Evolutionary conservation across 192 early-diverging fungal genomes (phyloP).

Genomic region (Podila verticillata): DNA sequence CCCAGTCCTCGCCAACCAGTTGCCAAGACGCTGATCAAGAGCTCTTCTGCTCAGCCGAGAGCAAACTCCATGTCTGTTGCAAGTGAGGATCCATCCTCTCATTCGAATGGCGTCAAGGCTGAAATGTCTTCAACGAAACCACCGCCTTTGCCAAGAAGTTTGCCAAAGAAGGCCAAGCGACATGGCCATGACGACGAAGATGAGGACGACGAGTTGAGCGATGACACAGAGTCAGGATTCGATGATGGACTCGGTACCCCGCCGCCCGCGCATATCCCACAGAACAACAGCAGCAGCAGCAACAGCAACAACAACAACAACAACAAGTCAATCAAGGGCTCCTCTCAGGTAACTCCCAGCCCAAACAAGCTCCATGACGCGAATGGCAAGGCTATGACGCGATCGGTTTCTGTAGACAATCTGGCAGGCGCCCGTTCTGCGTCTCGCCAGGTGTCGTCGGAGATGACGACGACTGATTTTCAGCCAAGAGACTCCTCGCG

Average conservation of each 20-base stretch:
- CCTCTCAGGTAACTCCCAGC: not conserved
- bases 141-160: no score
- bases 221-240: constrained; percentile 22
- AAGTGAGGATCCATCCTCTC: no score
- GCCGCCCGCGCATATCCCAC: not conserved
- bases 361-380: not conserved
- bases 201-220: constrained; percentile 30
- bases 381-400: not conserved
- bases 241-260: constrained; percentile 8
- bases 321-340: no score
- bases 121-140: no score
- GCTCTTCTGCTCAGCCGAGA: not conserved
- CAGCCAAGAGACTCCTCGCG: not conserved
- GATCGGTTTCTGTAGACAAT: not conserved
- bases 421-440: no score
- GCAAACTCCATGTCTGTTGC: not conserved
- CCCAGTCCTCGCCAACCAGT: constrained; percentile 8
- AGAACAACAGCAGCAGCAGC: not conserved
- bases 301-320: not conserved
- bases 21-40: not conserved
- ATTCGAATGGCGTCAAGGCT: no score
- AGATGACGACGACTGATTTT: no score
- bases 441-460: no score
- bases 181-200: constrained; percentile 4
- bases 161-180: no score